Percentiles rank a stretch among this genome's conserved stretches.
phyloP scores from a whole-genome alignment of 306 rosid species.

The Citrullus mucosospermus region DNA sequence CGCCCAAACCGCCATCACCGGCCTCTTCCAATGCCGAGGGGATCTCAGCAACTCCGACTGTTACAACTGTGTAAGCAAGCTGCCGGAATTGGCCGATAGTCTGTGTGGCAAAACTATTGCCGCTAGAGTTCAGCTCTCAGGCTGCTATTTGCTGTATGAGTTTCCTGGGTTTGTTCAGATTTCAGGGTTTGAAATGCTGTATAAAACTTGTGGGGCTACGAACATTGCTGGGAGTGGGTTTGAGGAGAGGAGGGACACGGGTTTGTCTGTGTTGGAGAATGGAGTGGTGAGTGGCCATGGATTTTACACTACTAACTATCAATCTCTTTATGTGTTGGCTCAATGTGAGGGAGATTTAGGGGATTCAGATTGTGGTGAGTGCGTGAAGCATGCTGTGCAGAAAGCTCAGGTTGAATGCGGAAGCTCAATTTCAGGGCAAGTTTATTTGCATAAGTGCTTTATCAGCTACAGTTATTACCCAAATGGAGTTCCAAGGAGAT shows the following conservation, averaged over 20 bases:
- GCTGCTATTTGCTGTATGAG: conserved; percentile 75
- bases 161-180: conserved; percentile 62
- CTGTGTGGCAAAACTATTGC: conserved; percentile 70
- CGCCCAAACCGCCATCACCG: conserved; percentile 46
- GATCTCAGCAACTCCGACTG: conserved; percentile 68
- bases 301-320: conserved; percentile 61
- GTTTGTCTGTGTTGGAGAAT: conserved; percentile 53
- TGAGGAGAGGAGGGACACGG: conserved; percentile 71
- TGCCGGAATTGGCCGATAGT: conserved; percentile 41
- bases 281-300: conserved; percentile 79
- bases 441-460: conserved; percentile 76
- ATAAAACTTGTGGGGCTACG: conserved; percentile 55
- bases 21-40: conserved; percentile 81
- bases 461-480: conserved; percentile 74
- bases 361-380: conserved; percentile 73
- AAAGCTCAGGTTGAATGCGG: conserved; percentile 89
- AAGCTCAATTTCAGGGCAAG: conserved; percentile 66
- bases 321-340: conserved; percentile 60
- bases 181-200: conserved; percentile 77
- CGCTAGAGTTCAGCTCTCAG: conserved; percentile 65
- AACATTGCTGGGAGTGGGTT: conserved; percentile 67
- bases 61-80: conserved; percentile 58
- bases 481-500: conserved; percentile 76
- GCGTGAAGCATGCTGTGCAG: conserved; percentile 65
- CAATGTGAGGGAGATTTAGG: conserved; percentile 94